Evolutionary conservation across 352 stramenopile genomes (phyloP).

Genomic region (Phytophthora aleatoria): DNA sequence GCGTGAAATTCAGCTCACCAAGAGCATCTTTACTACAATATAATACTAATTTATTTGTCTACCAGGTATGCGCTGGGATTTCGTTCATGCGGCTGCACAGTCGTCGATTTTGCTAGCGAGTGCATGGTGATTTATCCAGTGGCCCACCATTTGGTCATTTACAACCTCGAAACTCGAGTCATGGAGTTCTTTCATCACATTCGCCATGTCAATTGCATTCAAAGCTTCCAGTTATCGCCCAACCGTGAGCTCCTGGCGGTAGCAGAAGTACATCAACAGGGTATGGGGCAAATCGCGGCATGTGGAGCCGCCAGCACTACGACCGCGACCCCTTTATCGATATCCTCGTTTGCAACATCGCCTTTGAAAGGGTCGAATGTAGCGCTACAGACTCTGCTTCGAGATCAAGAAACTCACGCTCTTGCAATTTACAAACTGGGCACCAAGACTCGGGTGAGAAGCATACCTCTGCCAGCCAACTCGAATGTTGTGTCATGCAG

Average conservation of each 20-base stretch:
- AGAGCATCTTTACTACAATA: neutral
- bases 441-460: conserved; percentile 49
- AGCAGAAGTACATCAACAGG: conserved; percentile 55
- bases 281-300: neutral
- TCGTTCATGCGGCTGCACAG: conserved; percentile 39
- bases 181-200: conserved; percentile 84
- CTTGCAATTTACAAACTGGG: conserved; percentile 70
- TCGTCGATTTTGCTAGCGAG: conserved; percentile 68
- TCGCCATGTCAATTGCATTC: conserved; percentile 49
- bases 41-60: neutral
- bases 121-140: conserved; percentile 65
- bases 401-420: conserved; percentile 50
- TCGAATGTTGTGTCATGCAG: conserved; percentile 66
- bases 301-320: neutral
- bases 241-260: conserved; percentile 76
- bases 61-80: conserved; percentile 57
- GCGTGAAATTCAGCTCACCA: conserved; percentile 6
- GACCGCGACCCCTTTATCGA: conserved; percentile 5
- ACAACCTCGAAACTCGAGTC: conserved; percentile 54
- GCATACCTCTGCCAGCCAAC: conserved; percentile 52
- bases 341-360: conserved; percentile 5
- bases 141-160: conserved; percentile 65
- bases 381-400: conserved; percentile 16
- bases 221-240: conserved; percentile 70
- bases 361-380: conserved; percentile 13